Percentiles rank a stretch among this genome's conserved stretches.
Evolutionary conservation across 768 basidiomycete species (phyloP).

Genomic region (Pleurotus salmoneostramineus): DNA sequence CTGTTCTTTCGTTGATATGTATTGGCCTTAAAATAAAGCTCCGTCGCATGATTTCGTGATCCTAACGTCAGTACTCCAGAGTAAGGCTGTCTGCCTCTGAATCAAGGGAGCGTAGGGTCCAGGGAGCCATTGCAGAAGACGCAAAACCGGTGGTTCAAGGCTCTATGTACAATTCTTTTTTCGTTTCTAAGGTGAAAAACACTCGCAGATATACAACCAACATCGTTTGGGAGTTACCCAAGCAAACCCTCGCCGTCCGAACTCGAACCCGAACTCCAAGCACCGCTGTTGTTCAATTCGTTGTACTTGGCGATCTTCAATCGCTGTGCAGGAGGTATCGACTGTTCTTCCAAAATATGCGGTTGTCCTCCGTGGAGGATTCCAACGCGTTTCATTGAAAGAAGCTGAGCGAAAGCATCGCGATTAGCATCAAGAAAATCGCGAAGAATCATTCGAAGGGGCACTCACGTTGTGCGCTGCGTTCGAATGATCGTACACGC

Average conservation of each 20-base stretch:
- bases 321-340: conserved; percentile 38
- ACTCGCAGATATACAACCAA: too few species aligned
- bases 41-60: too few species aligned
- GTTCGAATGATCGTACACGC: conserved; percentile 86
- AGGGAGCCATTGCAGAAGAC: too few species aligned
- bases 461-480: conserved; percentile 75
- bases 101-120: too few species aligned
- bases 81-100: too few species aligned
- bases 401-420: not conserved
- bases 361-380: conserved; percentile 43
- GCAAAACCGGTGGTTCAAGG: too few species aligned
- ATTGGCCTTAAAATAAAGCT: too few species aligned
- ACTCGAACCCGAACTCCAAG: not conserved
- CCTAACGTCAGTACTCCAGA: too few species aligned
- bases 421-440: not conserved
- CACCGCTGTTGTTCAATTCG: conserved; percentile 9
- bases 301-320: conserved; percentile 25
- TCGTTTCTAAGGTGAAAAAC: too few species aligned
- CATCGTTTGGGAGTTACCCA: too few species aligned
- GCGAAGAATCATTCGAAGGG: not conserved
- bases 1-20: too few species aligned
- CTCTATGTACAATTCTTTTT: too few species aligned
- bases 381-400: conserved; percentile 46
- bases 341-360: conserved; percentile 18
- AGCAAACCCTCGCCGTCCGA: not conserved